Evolutionary conservation across 768 basidiomycete species (phyloP).

Genomic region (Phaffia tasmanica): DNA sequence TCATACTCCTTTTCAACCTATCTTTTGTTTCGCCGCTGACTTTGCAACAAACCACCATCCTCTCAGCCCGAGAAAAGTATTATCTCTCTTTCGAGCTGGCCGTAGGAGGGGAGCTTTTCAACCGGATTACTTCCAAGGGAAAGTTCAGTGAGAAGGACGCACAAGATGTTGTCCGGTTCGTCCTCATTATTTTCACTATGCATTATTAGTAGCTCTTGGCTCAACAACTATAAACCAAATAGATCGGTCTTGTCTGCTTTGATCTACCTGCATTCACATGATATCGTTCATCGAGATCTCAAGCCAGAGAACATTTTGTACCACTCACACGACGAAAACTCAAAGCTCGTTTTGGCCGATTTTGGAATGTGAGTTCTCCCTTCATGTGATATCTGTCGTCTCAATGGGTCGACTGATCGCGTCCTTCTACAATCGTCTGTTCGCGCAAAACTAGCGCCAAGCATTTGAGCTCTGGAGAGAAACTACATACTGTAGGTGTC

Average conservation of each 20-base stretch:
- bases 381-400: not conserved
- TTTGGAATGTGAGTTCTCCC: slow-evolving; percentile 74
- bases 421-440: not conserved
- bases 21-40: not conserved
- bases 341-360: slow-evolving; percentile 89
- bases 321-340: slow-evolving; percentile 42
- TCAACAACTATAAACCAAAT: not conserved
- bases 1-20: not conserved
- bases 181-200: slow-evolving; percentile 22
- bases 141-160: slow-evolving; percentile 93
- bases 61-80: slow-evolving; percentile 41
- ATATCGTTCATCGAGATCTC: slow-evolving; percentile 91
- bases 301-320: slow-evolving; percentile 97
- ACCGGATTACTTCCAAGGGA: slow-evolving; percentile 68
- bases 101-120: slow-evolving; percentile 86
- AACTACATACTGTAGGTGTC: slow-evolving; percentile 44
- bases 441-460: slow-evolving; percentile 53
- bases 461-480: slow-evolving; percentile 59
- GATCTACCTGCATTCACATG: slow-evolving; percentile 76
- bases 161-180: slow-evolving; percentile 59
- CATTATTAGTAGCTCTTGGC: not conserved
- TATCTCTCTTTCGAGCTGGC: slow-evolving; percentile 94
- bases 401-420: not conserved
- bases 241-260: slow-evolving; percentile 79
- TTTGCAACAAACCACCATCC: not conserved